These are phyloP conservation scores for Ceriops tagal DNA, from an alignment of 345 rosid genomes.

Conservation along the genomic window DNA sequence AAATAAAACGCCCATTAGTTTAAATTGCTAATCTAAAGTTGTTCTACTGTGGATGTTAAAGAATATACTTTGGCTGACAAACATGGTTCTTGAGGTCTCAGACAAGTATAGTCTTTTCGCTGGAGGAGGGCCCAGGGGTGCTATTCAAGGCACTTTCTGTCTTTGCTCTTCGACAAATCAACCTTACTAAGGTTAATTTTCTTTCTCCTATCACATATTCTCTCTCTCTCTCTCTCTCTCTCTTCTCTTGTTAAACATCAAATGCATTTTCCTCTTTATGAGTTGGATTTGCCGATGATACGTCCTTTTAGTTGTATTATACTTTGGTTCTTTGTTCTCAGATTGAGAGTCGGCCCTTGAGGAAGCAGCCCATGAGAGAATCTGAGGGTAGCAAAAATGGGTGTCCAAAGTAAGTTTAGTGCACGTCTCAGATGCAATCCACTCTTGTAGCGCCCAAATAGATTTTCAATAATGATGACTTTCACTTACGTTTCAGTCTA, in stretches of 20 bases:
- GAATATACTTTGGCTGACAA: slow-evolving; percentile 6
- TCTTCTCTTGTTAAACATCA: not conserved
- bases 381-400: slow-evolving; percentile 52
- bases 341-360: slow-evolving; percentile 96
- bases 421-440: slow-evolving; percentile 4
- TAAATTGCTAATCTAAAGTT: not conserved
- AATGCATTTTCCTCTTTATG: not conserved
- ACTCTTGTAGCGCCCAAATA: not conserved
- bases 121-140: slow-evolving; percentile 95
- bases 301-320: slow-evolving; percentile 4
- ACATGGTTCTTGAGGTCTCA: slow-evolving; percentile 29
- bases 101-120: slow-evolving; percentile 95
- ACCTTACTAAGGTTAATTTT: slow-evolving; percentile 67
- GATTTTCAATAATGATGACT: slow-evolving; percentile 7
- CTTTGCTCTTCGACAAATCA: slow-evolving; percentile 83
- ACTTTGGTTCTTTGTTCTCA: slow-evolving; percentile 24
- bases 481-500: not conserved
- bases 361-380: slow-evolving; percentile 58
- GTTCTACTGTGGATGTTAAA: not conserved
- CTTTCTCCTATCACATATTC: not conserved
- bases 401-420: slow-evolving; percentile 42
- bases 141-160: slow-evolving; percentile 99
- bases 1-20: not conserved
- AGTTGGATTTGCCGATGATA: slow-evolving; percentile 4
- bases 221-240: not conserved